Evolutionary conservation across 805 yeast genomes (phyloP).

Genomic region (Torulaspora maleeae): DNA sequence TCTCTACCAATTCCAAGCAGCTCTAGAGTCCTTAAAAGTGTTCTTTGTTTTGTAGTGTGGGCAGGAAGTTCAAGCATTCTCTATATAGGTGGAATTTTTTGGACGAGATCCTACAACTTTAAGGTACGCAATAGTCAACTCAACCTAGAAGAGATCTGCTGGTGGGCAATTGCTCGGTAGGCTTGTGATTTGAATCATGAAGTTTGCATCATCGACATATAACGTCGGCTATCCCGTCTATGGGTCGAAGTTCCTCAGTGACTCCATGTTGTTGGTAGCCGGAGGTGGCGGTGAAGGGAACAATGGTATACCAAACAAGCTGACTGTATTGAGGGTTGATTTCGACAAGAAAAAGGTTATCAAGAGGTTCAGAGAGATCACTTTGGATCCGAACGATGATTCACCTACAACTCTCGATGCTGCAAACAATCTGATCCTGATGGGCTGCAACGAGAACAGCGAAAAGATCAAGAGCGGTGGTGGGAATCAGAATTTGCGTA

Average conservation of each 20-base stretch:
- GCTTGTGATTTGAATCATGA: constrained; percentile 18
- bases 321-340: constrained; percentile 59
- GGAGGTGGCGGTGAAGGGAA: constrained; percentile 98
- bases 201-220: constrained; percentile 23
- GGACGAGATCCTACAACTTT: background rate
- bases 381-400: constrained; percentile 62
- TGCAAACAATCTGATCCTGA: constrained; percentile 45
- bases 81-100: background rate
- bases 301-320: constrained; percentile 80
- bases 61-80: background rate
- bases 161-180: background rate
- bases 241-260: constrained; percentile 65
- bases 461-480: constrained; percentile 53
- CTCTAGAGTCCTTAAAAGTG: background rate
- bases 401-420: constrained; percentile 81
- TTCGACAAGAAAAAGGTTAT: constrained; percentile 45
- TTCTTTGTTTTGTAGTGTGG: background rate
- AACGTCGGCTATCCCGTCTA: constrained; percentile 70
- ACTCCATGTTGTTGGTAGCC: constrained; percentile 58
- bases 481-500: constrained; percentile 65
- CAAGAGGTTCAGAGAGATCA: constrained; percentile 59
- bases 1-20: background rate
- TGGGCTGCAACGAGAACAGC: constrained; percentile 73
- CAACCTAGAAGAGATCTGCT: background rate
- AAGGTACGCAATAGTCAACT: background rate